Percentiles rank a stretch among this genome's conserved stretches.
Evolutionary conservation across 331 rosid genomes (phyloP).

Genomic region (Phaseolus coccineus): DNA sequence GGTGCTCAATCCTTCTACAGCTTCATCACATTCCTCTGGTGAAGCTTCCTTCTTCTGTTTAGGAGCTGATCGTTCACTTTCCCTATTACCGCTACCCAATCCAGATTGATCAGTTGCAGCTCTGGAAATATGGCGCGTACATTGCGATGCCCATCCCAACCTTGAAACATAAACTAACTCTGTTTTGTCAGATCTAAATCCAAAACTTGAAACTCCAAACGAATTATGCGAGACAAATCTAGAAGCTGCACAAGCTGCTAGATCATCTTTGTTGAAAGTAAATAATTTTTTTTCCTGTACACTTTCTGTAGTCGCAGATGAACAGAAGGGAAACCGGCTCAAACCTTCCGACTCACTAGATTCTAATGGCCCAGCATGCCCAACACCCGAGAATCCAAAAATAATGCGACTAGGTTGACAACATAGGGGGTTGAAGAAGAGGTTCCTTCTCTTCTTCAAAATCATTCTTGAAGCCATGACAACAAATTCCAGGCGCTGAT

Average conservation of each 20-base stretch:
- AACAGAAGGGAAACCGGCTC: conserved; percentile 23
- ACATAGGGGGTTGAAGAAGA: conserved; percentile 47
- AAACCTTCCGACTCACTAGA: conserved; percentile 41
- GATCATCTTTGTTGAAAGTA: conserved; percentile 36
- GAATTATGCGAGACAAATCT: conserved; percentile 32
- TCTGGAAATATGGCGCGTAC: conserved; percentile 53
- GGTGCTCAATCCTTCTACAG: conserved; percentile 72
- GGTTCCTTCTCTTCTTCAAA: conserved; percentile 55
- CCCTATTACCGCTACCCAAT: conserved; percentile 43
- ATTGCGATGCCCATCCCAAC: conserved; percentile 49
- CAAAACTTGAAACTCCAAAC: conserved; percentile 29
- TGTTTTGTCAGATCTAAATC: conserved; percentile 33
- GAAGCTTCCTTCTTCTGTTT: conserved; percentile 77
- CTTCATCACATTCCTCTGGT: conserved; percentile 87
- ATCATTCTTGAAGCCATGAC: conserved; percentile 72
- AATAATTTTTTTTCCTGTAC: conserved; percentile 9
- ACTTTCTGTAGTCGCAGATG: conserved; percentile 24
- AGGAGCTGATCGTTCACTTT: conserved; percentile 45
- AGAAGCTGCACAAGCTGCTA: background rate
- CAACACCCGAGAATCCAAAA: conserved; percentile 51
- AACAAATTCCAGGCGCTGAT: conserved; percentile 34
- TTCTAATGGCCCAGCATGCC: conserved; percentile 35
- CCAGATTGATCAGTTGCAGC: conserved; percentile 57
- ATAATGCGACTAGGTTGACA: conserved; percentile 37
- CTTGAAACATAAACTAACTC: conserved; percentile 37